Evolutionary conservation across 768 basidiomycete genomes (phyloP), one percentile per base, ranked within the genome.

Genomic region (Hydnomerulius pinastri): DNA sequence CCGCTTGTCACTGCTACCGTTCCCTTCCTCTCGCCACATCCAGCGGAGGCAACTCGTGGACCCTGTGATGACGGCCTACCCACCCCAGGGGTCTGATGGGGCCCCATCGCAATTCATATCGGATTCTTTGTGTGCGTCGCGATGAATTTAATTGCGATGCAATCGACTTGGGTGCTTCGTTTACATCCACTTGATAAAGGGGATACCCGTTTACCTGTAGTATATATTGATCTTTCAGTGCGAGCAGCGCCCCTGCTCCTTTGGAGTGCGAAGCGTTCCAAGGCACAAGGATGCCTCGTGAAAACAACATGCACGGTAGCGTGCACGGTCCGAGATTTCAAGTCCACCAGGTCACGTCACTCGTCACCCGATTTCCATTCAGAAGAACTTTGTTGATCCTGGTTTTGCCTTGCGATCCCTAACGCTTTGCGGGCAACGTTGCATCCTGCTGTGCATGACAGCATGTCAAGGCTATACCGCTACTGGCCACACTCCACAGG

Each of bases 391-490:
- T 44, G 33, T 40, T 25, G 24, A 23, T 39, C 32, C 29, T 21
- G 23, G 37, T 44, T 45, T 33, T 36, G 29, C 55, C 55, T 42
- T 39, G 47, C 45, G 39, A 48, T 37, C 40, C 17, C 38, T 20
- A n/a, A 21, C 12, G 46, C 13, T 13, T 39, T 15, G 27, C 15
- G 23, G 28, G 41, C 54, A 55, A 55, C 56, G 62, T 54, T 58
- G 56, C 51, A 23, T 24, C 61, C 58, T 58, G 48, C 60, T 48
- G 53, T 51, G 47, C 35, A 29, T 62, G 61, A 51, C 61, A 58
- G 48, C 62, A 41, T 46, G 54, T 64, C 59, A 53, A 54, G 54
- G 52, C 43, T 17, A 58, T 53, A 61, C 62, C 48, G 53, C 58
- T 29, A 60, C 55, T 53, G 58, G 61, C 6, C 23, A 13, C 18